Conservation (phyloP, 2,329 filamentous ascomycete genomes). For the Atkinsonella texensis region DNA sequence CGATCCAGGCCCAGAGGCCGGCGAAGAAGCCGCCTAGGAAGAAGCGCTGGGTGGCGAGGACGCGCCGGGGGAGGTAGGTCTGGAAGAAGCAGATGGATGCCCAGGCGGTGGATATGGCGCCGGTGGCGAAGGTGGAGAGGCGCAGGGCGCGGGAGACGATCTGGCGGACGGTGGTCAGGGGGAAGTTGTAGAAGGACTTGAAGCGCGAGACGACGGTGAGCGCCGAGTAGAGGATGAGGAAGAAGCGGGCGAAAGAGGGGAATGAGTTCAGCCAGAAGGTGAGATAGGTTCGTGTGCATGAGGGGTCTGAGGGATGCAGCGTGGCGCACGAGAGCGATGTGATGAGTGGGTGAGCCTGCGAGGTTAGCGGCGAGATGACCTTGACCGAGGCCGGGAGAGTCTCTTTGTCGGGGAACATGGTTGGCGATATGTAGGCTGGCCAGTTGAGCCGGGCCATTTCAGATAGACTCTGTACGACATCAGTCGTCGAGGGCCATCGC, state of each 20-base stretch:
- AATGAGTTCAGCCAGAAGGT: slow-evolving; percentile 81
- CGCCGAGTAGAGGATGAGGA: slow-evolving; percentile 61
- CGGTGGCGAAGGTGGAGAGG: slow-evolving; percentile 62
- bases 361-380: slow-evolving; percentile 64
- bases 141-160: slow-evolving; percentile 60
- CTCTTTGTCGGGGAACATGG: slow-evolving; percentile 64
- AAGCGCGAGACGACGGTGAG: slow-evolving; percentile 56
- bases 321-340: slow-evolving; percentile 77
- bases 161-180: slow-evolving; percentile 51
- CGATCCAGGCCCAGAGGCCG: slow-evolving; percentile 74
- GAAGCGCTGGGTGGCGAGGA: slow-evolving; percentile 74
- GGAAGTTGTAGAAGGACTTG: slow-evolving; percentile 55
- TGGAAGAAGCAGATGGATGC: slow-evolving; percentile 85
- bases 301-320: slow-evolving; percentile 78
- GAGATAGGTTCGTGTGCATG: slow-evolving; percentile 75
- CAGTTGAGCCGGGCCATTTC: slow-evolving; percentile 72
- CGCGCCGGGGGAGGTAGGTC: slow-evolving; percentile 56
- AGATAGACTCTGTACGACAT: slow-evolving; percentile 71
- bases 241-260: slow-evolving; percentile 64
- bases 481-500: slow-evolving; percentile 62
- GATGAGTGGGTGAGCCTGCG: slow-evolving; percentile 77
- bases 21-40: slow-evolving; percentile 80
- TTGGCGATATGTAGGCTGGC: slow-evolving; percentile 79
- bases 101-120: slow-evolving; percentile 79
- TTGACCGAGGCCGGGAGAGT: slow-evolving; percentile 55